Conservation (phyloP, 495 filamentous ascomycete genomes). For the Penicillium crystallinum region DNA sequence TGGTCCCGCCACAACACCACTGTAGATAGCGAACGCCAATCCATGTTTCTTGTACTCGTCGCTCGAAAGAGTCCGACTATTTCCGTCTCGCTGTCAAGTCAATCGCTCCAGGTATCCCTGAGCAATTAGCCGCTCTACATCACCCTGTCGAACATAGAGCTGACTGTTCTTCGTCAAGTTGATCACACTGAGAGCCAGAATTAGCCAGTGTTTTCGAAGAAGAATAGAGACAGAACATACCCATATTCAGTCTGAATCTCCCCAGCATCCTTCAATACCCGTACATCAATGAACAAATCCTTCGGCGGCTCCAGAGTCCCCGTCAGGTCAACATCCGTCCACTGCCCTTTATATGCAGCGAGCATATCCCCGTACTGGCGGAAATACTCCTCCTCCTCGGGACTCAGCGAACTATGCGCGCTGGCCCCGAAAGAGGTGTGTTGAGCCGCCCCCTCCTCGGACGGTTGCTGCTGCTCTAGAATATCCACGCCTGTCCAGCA, state of each 20-base stretch:
- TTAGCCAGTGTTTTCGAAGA: neutral
- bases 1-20: neutral
- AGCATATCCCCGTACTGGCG: conserved; percentile 86
- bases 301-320: conserved; percentile 90
- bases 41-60: neutral
- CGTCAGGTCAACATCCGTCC: conserved; percentile 97
- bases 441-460: conserved; percentile 19
- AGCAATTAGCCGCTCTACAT: conserved; percentile 90
- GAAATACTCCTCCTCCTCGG: conserved; percentile 96
- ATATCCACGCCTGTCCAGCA: conserved; percentile 89
- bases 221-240: conserved; percentile 41
- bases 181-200: conserved; percentile 62
- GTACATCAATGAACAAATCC: conserved; percentile 96
- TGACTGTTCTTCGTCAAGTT: conserved; percentile 97
- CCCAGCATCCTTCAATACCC: conserved; percentile 93
- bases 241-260: conserved; percentile 99
- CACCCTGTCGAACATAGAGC: conserved; percentile 92
- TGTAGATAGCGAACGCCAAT: conserved; percentile 11
- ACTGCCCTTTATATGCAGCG: conserved; percentile 95
- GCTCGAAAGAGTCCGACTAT: neutral
- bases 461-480: conserved; percentile 52
- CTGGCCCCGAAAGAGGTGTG: conserved; percentile 28
- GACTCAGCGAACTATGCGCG: conserved; percentile 75
- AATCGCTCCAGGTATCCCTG: conserved; percentile 97
- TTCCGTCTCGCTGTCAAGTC: conserved; percentile 49